Conservation (phyloP, 2,329 filamentous ascomycete species). For the Pyrenochaeta sp. region DNA sequence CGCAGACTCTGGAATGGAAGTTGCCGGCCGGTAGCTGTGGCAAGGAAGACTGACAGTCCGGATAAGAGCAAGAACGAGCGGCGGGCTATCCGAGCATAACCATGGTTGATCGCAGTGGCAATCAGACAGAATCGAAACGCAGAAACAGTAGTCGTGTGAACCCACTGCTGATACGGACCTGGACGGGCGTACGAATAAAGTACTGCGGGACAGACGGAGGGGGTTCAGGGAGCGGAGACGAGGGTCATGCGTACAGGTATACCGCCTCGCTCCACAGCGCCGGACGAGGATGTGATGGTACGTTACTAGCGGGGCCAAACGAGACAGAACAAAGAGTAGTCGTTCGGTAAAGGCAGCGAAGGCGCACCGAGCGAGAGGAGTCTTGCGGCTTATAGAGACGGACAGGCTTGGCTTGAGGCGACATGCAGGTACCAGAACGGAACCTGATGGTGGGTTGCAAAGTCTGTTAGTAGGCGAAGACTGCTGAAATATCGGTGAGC, state of each 20-base stretch:
- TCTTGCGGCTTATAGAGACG: constrained; percentile 37
- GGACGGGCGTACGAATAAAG: constrained; percentile 41
- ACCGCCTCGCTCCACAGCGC: constrained; percentile 38
- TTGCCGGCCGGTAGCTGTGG: constrained; percentile 15
- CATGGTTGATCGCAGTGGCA: constrained; percentile 33
- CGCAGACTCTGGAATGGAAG: constrained; percentile 9
- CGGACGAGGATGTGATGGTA: constrained; percentile 37
- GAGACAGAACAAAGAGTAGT: constrained; percentile 33
- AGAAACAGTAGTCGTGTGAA: constrained; percentile 29
- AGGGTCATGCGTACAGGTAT: constrained; percentile 42
- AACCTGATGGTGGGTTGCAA: constrained; percentile 33
- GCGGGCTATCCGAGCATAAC: constrained; percentile 37
- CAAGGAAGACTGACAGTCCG: constrained; percentile 26
- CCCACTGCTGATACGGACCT: constrained; percentile 27
- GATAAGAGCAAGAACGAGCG: constrained; percentile 26
- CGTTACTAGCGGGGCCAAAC: constrained; percentile 34
- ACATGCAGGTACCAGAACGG: constrained; percentile 38
- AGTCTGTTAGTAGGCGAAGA: constrained; percentile 28
- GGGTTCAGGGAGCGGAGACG: constrained; percentile 30
- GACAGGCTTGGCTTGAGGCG: constrained; percentile 28
- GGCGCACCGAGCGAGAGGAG: constrained; percentile 35
- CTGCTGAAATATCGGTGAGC: constrained; percentile 45
- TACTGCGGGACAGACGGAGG: constrained; percentile 39
- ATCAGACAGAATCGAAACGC: constrained; percentile 20
- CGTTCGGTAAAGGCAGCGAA: constrained; percentile 32